Conservation (phyloP, 768 basidiomycete species). For the Lactarius pseudohatsudake region DNA sequence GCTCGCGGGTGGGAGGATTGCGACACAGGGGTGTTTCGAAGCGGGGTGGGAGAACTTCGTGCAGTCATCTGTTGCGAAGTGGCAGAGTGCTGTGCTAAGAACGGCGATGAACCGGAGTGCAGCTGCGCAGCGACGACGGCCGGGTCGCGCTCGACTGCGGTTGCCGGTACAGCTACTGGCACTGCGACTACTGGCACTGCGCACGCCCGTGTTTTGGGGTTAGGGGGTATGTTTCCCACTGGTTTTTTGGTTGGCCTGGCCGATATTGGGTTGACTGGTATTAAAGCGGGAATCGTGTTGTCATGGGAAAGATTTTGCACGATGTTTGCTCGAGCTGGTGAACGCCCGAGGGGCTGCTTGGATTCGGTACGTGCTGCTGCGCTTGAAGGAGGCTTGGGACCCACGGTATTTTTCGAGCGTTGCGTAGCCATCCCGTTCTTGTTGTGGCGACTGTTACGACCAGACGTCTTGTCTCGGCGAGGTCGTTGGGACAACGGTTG, state of each 20-base stretch:
- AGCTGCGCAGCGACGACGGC: not conserved
- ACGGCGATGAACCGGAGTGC: not conserved
- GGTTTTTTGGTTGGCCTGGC: not conserved
- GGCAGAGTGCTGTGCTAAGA: not conserved
- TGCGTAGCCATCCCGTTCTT: not conserved
- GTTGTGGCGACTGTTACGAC: not conserved
- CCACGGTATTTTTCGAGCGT: not conserved
- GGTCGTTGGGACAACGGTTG: not conserved
- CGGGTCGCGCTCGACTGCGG: slow-evolving; percentile 1
- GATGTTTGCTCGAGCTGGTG: not conserved
- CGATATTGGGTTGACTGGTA: not conserved
- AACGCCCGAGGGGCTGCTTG: not conserved
- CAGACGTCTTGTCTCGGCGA: not conserved
- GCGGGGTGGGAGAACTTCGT: not conserved
- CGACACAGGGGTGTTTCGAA: not conserved
- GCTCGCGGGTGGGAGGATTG: not conserved
- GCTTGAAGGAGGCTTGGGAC: not conserved
- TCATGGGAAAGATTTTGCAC: not conserved
- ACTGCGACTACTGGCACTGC: not conserved
- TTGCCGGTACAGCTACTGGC: not conserved
- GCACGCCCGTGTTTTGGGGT: not conserved
- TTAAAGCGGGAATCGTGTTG: not conserved
- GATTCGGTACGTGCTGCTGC: not conserved
- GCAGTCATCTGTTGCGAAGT: not conserved
- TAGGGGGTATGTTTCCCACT: not conserved